Evolutionary conservation across 139 green algal species (phyloP).

Genomic region (Chlorella sorokiniana): DNA sequence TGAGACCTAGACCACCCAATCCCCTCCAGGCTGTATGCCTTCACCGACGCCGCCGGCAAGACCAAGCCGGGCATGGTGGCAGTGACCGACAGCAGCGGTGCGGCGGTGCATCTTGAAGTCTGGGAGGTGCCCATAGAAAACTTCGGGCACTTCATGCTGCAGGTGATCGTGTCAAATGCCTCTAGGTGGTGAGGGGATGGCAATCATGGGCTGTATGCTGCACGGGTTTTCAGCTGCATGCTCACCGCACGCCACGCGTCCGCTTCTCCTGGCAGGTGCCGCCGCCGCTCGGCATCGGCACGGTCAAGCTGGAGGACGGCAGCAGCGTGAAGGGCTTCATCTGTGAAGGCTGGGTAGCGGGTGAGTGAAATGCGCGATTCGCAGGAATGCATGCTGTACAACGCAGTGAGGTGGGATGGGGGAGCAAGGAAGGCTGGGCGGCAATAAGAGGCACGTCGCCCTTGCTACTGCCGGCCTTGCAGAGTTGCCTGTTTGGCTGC

Average conservation of each 20-base stretch:
- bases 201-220: too few species aligned
- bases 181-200: not conserved
- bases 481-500: too few species aligned
- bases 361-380: not conserved
- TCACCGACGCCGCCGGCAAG: slow-evolving; percentile 37
- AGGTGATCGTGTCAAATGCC: not conserved
- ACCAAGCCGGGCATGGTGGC: slow-evolving; percentile 49
- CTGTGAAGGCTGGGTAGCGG: slow-evolving; percentile 59
- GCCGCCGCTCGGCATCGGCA: slow-evolving; percentile 67
- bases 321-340: slow-evolving; percentile 72
- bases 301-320: slow-evolving; percentile 69
- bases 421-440: too few species aligned
- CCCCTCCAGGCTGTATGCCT: slow-evolving; percentile 38
- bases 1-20: not conserved
- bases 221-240: not conserved
- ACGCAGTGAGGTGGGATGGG: too few species aligned
- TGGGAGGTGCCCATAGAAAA: slow-evolving; percentile 72
- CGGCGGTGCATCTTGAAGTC: slow-evolving; percentile 63
- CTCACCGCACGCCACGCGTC: not conserved
- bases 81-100: slow-evolving; percentile 13
- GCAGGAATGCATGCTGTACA: too few species aligned
- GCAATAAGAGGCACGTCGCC: too few species aligned
- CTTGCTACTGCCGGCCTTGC: too few species aligned
- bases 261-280: slow-evolving; percentile 25
- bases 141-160: slow-evolving; percentile 50